phyloP scores from a whole-genome alignment of 2,329 filamentous ascomycete genomes.

The Periconia digitata region DNA sequence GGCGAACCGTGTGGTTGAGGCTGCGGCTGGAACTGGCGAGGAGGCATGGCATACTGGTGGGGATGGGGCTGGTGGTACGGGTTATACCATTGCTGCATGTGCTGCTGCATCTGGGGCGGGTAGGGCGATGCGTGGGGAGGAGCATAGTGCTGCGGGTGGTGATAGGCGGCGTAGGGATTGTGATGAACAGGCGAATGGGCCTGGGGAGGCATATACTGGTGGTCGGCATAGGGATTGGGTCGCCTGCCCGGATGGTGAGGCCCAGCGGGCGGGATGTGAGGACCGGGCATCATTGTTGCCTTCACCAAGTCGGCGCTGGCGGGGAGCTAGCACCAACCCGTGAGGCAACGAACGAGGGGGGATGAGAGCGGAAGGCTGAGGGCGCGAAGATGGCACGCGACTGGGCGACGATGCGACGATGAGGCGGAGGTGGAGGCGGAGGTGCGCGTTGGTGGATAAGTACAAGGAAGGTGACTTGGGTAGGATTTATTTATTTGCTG shows the following conservation, averaged over 20 bases:
- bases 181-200: slow-evolving; percentile 42
- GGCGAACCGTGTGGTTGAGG: slow-evolving; percentile 46
- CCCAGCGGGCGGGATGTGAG: slow-evolving; percentile 46
- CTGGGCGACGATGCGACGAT: slow-evolving; percentile 2
- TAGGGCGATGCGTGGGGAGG: slow-evolving; percentile 43
- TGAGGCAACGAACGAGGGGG: slow-evolving; percentile 45
- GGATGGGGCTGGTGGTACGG: slow-evolving; percentile 44
- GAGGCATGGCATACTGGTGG: slow-evolving; percentile 43
- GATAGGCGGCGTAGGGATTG: slow-evolving; percentile 42
- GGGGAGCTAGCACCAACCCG: slow-evolving; percentile 41
- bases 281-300: slow-evolving; percentile 69
- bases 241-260: slow-evolving; percentile 45
- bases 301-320: slow-evolving; percentile 42
- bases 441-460: background rate
- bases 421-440: background rate
- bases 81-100: slow-evolving; percentile 42
- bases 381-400: slow-evolving; percentile 4
- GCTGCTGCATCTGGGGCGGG: slow-evolving; percentile 39
- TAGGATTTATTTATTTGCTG: slow-evolving; percentile 28
- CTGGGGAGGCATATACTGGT: slow-evolving; percentile 37
- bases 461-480: slow-evolving; percentile 12
- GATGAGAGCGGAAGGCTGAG: slow-evolving; percentile 5
- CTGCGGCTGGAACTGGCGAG: slow-evolving; percentile 42
- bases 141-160: slow-evolving; percentile 44
- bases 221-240: slow-evolving; percentile 45